Evolutionary conservation across 2,329 filamentous ascomycete genomes (phyloP).

Genomic region (Hypocreales sp.): DNA sequence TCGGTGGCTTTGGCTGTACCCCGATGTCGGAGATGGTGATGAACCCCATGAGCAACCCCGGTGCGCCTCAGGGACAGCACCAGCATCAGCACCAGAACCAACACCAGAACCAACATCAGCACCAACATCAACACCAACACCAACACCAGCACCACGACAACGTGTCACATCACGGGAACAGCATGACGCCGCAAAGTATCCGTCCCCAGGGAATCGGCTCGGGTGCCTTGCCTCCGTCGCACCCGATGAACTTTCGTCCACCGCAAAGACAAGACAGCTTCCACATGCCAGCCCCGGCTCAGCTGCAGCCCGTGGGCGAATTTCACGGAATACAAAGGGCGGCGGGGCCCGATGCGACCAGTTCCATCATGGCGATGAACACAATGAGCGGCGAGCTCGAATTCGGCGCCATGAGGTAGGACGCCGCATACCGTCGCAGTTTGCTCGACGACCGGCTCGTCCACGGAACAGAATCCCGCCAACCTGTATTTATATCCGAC

Average conservation of each 20-base stretch:
- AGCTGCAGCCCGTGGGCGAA: slow-evolving; percentile 17
- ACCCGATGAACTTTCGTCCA: slow-evolving; percentile 13
- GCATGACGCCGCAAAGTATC: slow-evolving; percentile 9
- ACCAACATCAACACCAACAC: slow-evolving; percentile 7
- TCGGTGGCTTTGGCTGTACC: slow-evolving; percentile 26
- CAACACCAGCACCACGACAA: slow-evolving; percentile 12
- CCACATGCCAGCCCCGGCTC: slow-evolving; percentile 13
- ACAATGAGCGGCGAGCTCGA: slow-evolving; percentile 13
- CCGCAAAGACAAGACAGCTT: slow-evolving; percentile 17
- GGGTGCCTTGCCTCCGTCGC: slow-evolving; percentile 9
- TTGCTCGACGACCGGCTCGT: no score
- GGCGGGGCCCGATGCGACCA: slow-evolving; percentile 20
- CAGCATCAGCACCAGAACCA: slow-evolving; percentile 11
- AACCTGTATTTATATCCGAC: no score
- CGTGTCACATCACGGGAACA: slow-evolving; percentile 15
- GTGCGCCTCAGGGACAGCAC: slow-evolving; percentile 9
- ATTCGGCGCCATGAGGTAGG: slow-evolving; percentile 8
- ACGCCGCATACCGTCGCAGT: no score
- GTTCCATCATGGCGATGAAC: slow-evolving; percentile 11
- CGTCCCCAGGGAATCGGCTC: slow-evolving; percentile 10
- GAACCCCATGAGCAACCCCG: slow-evolving; percentile 24
- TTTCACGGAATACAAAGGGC: slow-evolving; percentile 33
- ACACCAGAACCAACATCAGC: slow-evolving; percentile 7
- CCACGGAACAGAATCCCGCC: no score
- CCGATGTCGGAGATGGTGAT: slow-evolving; percentile 39